Evolutionary conservation across 306 rosid genomes (phyloP).

Genomic region (Sicyos edulis): DNA sequence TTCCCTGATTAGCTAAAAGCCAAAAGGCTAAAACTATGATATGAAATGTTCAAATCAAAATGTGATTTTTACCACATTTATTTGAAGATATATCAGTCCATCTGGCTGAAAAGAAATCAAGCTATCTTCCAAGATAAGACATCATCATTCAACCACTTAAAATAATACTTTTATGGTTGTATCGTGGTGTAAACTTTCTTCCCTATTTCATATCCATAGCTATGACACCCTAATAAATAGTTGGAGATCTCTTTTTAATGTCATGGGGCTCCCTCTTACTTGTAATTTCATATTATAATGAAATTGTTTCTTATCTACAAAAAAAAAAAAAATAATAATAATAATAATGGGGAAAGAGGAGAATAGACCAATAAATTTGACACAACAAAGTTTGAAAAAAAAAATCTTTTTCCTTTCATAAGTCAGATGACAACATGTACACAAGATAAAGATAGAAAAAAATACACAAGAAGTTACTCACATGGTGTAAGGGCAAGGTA

Average conservation of each 20-base stretch:
- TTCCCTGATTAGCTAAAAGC: not conserved
- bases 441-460: no score
- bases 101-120: no score
- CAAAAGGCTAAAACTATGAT: not conserved
- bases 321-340: no score
- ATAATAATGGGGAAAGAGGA: not conserved
- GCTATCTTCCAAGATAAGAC: no score
- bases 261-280: not conserved
- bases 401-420: not conserved
- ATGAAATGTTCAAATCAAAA: slow-evolving; percentile 7
- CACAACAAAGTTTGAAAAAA: not conserved
- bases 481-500: slow-evolving; percentile 78
- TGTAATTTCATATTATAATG: no score
- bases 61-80: not conserved
- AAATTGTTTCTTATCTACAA: no score
- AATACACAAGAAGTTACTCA: slow-evolving; percentile 40
- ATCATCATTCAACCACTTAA: no score
- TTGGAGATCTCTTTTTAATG: no score
- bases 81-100: not conserved
- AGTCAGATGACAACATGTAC: not conserved
- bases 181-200: no score
- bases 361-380: not conserved
- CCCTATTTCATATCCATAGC: no score
- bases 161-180: no score
- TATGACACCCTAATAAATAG: no score